A percentile compares a stretch with the other conserved stretches of the same genome.
These are phyloP conservation scores for Hymenoscyphus albidus DNA, from an alignment of 2,329 filamentous ascomycete genomes.

Conservation along the genomic window DNA sequence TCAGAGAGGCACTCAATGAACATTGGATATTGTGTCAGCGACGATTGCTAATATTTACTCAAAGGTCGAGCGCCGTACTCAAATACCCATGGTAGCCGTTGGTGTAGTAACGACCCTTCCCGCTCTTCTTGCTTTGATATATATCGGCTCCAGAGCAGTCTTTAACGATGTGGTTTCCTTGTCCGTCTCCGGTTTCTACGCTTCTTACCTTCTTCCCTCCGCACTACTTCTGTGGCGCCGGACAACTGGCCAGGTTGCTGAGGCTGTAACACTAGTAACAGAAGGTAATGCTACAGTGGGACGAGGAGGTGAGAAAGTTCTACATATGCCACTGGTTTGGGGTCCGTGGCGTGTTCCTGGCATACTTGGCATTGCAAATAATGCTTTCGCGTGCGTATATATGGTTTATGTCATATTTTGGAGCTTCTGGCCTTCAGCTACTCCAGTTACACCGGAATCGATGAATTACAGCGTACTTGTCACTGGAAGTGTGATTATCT, in stretches of 20 bases:
- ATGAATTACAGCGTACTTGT: not conserved
- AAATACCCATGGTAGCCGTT: slow-evolving; percentile 18
- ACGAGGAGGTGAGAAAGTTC: slow-evolving; percentile 5
- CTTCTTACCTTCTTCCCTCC: slow-evolving; percentile 41
- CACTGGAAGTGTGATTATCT: not conserved
- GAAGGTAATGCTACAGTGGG: slow-evolving; percentile 12
- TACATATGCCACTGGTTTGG: slow-evolving; percentile 41
- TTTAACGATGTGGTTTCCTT: slow-evolving; percentile 45
- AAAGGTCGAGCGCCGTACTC: slow-evolving; percentile 12
- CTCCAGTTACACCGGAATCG: not conserved
- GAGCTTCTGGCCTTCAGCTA: not conserved
- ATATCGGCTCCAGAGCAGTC: slow-evolving; percentile 39
- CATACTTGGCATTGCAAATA: slow-evolving; percentile 49
- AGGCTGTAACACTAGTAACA: slow-evolving; percentile 1
- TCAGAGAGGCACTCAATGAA: too few species aligned
- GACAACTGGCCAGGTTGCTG: slow-evolving; percentile 30
- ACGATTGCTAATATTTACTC: too few species aligned
- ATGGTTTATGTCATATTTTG: slow-evolving; percentile 53
- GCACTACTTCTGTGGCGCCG: slow-evolving; percentile 41
- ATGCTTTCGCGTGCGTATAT: slow-evolving; percentile 50
- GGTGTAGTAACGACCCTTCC: slow-evolving; percentile 32
- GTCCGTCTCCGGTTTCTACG: slow-evolving; percentile 41
- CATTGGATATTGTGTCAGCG: too few species aligned
- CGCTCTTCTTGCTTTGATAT: slow-evolving; percentile 35
- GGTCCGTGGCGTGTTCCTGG: slow-evolving; percentile 54